Evolutionary conservation across 2,329 filamentous ascomycete species (phyloP).

Genomic region (Calonectria hongkongensis): DNA sequence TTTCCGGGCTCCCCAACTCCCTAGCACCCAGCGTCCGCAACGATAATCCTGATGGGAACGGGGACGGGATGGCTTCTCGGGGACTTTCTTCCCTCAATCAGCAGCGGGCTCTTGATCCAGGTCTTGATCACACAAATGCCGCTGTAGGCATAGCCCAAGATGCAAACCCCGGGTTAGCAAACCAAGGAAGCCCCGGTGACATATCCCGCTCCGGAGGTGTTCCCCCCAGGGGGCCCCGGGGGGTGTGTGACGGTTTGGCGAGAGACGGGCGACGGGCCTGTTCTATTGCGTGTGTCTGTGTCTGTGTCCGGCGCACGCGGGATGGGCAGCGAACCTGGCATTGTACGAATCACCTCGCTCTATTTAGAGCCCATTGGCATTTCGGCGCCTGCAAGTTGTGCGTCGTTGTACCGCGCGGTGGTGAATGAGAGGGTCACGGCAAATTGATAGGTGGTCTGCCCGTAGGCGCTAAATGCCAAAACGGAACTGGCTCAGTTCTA

Average conservation of each 20-base stretch:
- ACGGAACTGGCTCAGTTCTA: slow-evolving; percentile 32
- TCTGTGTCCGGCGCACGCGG: slow-evolving; percentile 27
- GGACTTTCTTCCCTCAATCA: slow-evolving; percentile 21
- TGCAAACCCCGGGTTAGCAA: slow-evolving; percentile 47
- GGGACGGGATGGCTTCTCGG: slow-evolving; percentile 12
- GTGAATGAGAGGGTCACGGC: slow-evolving; percentile 42
- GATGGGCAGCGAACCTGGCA: slow-evolving; percentile 23
- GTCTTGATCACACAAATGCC: slow-evolving; percentile 46
- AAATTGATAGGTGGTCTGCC: slow-evolving; percentile 51
- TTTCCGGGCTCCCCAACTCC: slow-evolving; percentile 23
- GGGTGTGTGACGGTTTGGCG: slow-evolving; percentile 28
- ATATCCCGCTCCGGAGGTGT: slow-evolving; percentile 46
- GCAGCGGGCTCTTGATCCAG: slow-evolving; percentile 24
- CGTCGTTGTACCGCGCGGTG: slow-evolving; percentile 27
- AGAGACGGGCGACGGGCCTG: slow-evolving; percentile 12
- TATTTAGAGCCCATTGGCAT: slow-evolving; percentile 10
- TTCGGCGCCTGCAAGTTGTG: slow-evolving; percentile 32
- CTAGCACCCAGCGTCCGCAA: slow-evolving; percentile 24
- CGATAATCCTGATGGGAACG: slow-evolving; percentile 24
- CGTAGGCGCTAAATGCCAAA: slow-evolving; percentile 48
- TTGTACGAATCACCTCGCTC: slow-evolving; percentile 29
- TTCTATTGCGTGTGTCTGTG: slow-evolving; percentile 13
- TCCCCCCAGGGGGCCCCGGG: slow-evolving; percentile 42
- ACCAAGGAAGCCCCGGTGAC: slow-evolving; percentile 50
- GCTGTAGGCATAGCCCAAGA: slow-evolving; percentile 50